These are phyloP conservation scores for Solanum okadae DNA, from an alignment of 257 asterid species.

Conservation along the genomic window DNA sequence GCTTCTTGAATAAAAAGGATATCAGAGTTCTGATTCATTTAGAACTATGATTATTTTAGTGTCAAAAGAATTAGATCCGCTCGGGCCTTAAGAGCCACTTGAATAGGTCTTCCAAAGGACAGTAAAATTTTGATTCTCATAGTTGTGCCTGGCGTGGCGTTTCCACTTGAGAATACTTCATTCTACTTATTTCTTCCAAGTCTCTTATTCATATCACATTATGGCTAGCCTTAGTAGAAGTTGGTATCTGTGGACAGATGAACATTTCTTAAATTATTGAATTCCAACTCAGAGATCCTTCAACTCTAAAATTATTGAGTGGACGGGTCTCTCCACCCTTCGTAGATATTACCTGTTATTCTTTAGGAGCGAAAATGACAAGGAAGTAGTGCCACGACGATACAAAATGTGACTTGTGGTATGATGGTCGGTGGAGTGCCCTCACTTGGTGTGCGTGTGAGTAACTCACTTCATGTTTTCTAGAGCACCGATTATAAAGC, in stretches of 20 bases:
- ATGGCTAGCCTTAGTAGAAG: background rate
- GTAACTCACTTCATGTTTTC: background rate
- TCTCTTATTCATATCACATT: background rate
- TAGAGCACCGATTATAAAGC: background rate
- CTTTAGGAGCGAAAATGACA: background rate
- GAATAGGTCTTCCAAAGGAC: too few species aligned
- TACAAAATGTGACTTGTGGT: background rate
- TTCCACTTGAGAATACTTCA: too few species aligned
- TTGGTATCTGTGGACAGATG: background rate
- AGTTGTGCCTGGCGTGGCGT: too few species aligned
- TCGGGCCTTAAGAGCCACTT: too few species aligned
- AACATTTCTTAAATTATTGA: background rate
- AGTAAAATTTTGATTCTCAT: too few species aligned
- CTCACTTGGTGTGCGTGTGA: too few species aligned
- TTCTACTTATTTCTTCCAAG: too few species aligned
- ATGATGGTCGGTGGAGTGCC: background rate
- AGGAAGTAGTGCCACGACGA: background rate
- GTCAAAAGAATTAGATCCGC: too few species aligned
- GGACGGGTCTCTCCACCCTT: background rate
- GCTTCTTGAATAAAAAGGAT: too few species aligned
- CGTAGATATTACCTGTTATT: background rate
- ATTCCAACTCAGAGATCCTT: background rate
- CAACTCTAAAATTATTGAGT: background rate
- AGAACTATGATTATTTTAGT: too few species aligned
- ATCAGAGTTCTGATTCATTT: too few species aligned